phyloP scores from a whole-genome alignment of 805 yeast species.

The Maudiozyma barnettii region DNA sequence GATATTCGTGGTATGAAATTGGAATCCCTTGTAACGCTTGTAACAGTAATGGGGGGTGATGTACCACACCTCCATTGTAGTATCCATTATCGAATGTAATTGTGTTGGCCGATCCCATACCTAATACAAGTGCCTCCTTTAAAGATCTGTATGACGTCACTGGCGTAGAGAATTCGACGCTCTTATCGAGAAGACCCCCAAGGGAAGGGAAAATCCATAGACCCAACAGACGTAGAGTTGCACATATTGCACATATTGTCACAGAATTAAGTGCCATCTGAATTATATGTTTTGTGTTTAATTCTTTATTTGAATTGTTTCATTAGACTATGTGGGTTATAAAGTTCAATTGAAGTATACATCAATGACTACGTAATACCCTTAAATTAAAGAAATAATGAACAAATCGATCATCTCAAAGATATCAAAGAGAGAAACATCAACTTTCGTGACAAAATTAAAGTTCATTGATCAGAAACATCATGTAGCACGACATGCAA shows the following conservation, averaged over 20 bases:
- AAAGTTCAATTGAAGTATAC: too few relatives aligned
- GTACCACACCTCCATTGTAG: conserved; percentile 78
- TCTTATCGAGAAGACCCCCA: conserved; percentile 20
- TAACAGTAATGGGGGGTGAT: conserved; percentile 69
- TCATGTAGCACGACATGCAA: too few relatives aligned
- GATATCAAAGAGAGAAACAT: too few relatives aligned
- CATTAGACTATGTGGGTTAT: too few relatives aligned
- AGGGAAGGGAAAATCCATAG: conserved; percentile 20
- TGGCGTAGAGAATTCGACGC: conserved; percentile 30
- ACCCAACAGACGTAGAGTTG: conserved; percentile 11
- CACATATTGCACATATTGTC: not conserved
- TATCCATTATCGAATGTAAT: conserved; percentile 24
- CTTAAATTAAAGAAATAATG: too few relatives aligned
- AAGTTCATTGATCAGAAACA: too few relatives aligned
- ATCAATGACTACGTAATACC: too few relatives aligned
- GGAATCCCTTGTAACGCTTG: not conserved
- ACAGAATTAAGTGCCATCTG: not conserved
- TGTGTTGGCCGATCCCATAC: conserved; percentile 29
- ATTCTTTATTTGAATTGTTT: too few relatives aligned
- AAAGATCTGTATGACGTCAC: conserved; percentile 36
- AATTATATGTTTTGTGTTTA: too few relatives aligned
- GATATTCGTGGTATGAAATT: not conserved
- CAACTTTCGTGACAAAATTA: too few relatives aligned
- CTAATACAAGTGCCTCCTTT: conserved; percentile 58
- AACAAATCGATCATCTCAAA: too few relatives aligned